These are phyloP conservation scores for Ceraceosorus bombacis DNA, from an alignment of 1,284 basidiomycete genomes.

Conservation along the genomic window DNA sequence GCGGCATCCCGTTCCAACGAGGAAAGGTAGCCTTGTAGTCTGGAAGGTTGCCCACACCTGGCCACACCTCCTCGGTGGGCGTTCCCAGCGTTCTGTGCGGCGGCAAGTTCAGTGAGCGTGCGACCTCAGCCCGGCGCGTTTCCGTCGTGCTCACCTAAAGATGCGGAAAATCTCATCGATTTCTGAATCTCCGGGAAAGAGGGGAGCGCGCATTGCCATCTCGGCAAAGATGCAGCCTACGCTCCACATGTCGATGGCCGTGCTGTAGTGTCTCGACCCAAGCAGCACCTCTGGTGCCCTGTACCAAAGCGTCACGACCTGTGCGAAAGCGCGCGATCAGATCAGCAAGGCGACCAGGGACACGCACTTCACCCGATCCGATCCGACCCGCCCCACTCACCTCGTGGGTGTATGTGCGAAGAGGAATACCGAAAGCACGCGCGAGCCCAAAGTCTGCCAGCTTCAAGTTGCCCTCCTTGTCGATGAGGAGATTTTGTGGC, in stretches of 20 bases:
- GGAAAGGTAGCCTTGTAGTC: conserved; percentile 98
- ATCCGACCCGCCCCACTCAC: conserved; percentile 44
- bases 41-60: conserved; percentile 76
- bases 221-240: conserved; percentile 85
- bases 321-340: not conserved
- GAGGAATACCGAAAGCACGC: conserved; percentile 91
- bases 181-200: conserved; percentile 97
- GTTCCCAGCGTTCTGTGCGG: conserved; percentile 58
- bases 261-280: conserved; percentile 89
- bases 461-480: conserved; percentile 55
- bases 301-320: conserved; percentile 91
- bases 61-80: conserved; percentile 87
- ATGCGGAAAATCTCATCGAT: conserved; percentile 99
- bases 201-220: conserved; percentile 81
- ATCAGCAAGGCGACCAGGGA: not conserved
- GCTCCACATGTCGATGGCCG: conserved; percentile 95
- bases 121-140: not conserved
- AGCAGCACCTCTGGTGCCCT: conserved; percentile 93
- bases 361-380: not conserved
- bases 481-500: conserved; percentile 93
- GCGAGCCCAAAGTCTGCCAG: conserved; percentile 94
- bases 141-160: conserved; percentile 54
- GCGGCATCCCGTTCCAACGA: conserved; percentile 65
- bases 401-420: conserved; percentile 97
- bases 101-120: not conserved